A percentile compares a stretch with the other conserved stretches of the same genome.
Conservation (phyloP, 2,329 filamentous ascomycete species). For the Fusarium hainanense region DNA sequence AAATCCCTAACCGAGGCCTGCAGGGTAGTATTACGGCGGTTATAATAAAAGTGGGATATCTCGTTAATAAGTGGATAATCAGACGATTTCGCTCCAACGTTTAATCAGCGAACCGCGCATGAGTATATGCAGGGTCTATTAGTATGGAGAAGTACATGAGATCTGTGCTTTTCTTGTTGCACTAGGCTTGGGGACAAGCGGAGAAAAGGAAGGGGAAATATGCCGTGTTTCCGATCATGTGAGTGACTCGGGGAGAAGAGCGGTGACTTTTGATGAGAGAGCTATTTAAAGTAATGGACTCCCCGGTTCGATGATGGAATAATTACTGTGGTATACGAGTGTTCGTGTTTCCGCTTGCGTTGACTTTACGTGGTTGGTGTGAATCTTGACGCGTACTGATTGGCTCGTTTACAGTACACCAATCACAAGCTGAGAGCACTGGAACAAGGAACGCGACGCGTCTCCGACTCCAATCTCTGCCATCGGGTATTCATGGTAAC, state of each 20-base stretch:
- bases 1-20: not conserved
- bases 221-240: not conserved
- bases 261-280: not conserved
- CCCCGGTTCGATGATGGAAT: not conserved
- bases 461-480: not conserved
- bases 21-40: not conserved
- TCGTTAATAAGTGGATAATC: not conserved
- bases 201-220: not conserved
- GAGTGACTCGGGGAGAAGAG: not conserved
- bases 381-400: not conserved
- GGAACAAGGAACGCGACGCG: not conserved
- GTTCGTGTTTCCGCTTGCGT: no score
- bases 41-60: not conserved
- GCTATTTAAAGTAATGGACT: not conserved
- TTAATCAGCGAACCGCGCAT: not conserved
- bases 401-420: rapidly evolving
- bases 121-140: not conserved
- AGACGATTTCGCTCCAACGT: not conserved
- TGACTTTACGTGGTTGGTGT: no score
- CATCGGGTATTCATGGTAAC: no score
- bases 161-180: not conserved
- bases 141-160: not conserved
- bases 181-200: not conserved
- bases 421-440: not conserved
- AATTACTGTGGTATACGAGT: no score